phyloP scores from a whole-genome alignment of 202 grass and related monocot genomes.

The Carex sylvatica region DNA sequence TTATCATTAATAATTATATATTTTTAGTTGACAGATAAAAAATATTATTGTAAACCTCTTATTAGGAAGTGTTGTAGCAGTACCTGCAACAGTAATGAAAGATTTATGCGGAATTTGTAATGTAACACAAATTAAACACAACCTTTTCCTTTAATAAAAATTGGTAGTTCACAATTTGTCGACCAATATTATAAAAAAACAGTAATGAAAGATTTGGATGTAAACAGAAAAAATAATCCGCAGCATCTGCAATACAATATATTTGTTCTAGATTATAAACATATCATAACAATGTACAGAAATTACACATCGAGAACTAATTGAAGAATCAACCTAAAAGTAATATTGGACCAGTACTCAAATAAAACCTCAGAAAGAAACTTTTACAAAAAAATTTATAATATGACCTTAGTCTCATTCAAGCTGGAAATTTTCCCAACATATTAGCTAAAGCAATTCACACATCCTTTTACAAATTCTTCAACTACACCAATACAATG shows the following conservation, averaged over 20 bases:
- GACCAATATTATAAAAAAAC: no score
- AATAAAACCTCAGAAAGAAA: conserved; percentile 18
- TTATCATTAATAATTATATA: no score
- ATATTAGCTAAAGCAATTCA: not conserved
- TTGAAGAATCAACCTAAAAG: conserved; percentile 12
- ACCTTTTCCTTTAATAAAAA: no score
- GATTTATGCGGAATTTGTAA: not conserved
- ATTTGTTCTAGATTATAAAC: conserved; percentile 17
- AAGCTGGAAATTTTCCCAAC: conserved; percentile 9
- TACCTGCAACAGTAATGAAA: not conserved
- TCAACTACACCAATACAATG: conserved; percentile 34
- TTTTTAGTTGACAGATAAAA: no score
- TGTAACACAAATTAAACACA: no score
- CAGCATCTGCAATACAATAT: conserved; percentile 10
- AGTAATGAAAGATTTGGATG: not conserved
- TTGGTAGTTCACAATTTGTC: no score
- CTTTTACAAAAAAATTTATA: conserved; percentile 26
- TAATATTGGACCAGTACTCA: not conserved
- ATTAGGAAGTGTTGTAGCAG: not conserved
- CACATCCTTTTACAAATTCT: conserved; percentile 12
- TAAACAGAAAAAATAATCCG: not conserved
- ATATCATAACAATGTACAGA: conserved; percentile 28
- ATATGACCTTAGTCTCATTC: conserved; percentile 1
- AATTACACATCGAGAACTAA: conserved; percentile 28
- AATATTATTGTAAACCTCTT: no score